Base-by-base conservation (phyloP, 2,329 filamentous ascomycete genomes). In the Clarireedia monteithiana region DNA sequence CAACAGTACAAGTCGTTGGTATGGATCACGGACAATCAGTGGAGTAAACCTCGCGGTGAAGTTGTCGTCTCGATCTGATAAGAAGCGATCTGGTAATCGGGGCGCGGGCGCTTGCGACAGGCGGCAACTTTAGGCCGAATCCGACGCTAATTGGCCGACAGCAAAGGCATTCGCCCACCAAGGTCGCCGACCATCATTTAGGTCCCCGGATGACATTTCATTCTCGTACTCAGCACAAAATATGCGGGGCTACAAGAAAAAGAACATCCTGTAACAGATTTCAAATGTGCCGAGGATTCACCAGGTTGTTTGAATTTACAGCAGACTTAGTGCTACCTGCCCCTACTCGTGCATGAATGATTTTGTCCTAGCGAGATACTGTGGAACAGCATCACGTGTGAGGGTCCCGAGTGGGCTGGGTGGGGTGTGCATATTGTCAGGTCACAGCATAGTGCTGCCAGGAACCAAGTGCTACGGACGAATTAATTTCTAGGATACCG, bases 71-170 rank as follows among this genome's bases (percentile, higher is more conserved):
- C 30, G 30, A 34, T 34, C 12, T 34, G 30, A 42, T 39, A 26
- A 38, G 39, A n/a, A 10, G 20, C 17, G 20, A 55, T 30, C 23
- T 50, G 17, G 45, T 42, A n/a, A 45, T 17, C 20, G 3, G 24
- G 24, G 17, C 46, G 17, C 34, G n/a, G 26, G 53, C 45, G 52
- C 52, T 54, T 54, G 34, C 34, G 47, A 55, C 38, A 50, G 17
- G 47, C 53, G 47, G 40, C 27, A 55, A 20, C 50, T 20, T 20
- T 30, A 14, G n/a, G 39, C 36, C 27, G 34, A 23, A 55, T 20
- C 39, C 24, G n/a, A 49, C 46, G 14, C 44, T 55, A 42, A 58
- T 48, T 57, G 58, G 59, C 48, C 44, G 46, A 56, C 20, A n/a
- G 17, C 45, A 38, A 47, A 49, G 24, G 26, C 42, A 50, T 12